These are phyloP conservation scores for Macrophomina tecta DNA, from an alignment of 2,329 filamentous ascomycete genomes.

Conservation along the genomic window DNA sequence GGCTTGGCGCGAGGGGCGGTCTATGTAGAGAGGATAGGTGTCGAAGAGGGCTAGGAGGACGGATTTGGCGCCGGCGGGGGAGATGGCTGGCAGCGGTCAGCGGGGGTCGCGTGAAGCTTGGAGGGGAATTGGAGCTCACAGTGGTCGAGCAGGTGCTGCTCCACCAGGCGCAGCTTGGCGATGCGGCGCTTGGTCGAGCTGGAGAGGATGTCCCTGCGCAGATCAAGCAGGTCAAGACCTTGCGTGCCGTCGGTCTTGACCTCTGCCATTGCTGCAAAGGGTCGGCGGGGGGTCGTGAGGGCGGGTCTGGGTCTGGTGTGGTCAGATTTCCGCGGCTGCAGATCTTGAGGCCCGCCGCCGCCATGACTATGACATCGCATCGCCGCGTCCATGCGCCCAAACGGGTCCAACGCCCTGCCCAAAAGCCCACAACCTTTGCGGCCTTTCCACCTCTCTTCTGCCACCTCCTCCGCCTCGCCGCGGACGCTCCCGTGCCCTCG, in stretches of 20 bases:
- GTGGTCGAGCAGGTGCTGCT: conserved; percentile 51
- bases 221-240: conserved; percentile 41
- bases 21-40: conserved; percentile 86
- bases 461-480: neutral
- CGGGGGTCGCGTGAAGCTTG: conserved; percentile 43
- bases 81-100: conserved; percentile 43
- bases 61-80: conserved; percentile 51
- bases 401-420: neutral
- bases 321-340: conserved; percentile 27
- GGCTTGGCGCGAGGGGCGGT: conserved; percentile 81
- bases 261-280: conserved; percentile 39
- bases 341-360: conserved; percentile 21
- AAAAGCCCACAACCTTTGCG: neutral
- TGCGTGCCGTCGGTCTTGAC: conserved; percentile 42
- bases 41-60: conserved; percentile 79
- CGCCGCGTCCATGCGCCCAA: conserved; percentile 14
- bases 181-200: conserved; percentile 57
- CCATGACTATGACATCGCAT: conserved; percentile 11
- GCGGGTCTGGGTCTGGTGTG: conserved; percentile 17
- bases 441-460: neutral
- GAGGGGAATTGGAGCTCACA: conserved; percentile 51
- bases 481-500: neutral
- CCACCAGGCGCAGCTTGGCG: conserved; percentile 51
- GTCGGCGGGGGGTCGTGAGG: neutral
- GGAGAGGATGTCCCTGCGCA: conserved; percentile 51